Base-by-base conservation (phyloP, 768 basidiomycete species). In the Pholiota microspora region DNA sequence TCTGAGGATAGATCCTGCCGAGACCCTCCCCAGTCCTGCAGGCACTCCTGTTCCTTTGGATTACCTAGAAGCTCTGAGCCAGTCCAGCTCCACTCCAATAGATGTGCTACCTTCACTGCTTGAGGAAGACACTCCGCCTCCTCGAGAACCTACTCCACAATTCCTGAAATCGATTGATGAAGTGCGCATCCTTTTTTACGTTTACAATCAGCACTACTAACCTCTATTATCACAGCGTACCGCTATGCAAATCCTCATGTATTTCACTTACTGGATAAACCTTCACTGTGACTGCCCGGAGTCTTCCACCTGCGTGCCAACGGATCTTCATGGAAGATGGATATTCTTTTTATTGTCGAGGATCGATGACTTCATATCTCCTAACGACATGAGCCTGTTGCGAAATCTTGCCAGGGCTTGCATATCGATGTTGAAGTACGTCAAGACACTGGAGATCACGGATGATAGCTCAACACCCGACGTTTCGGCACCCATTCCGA, bases 251-350 rank as follows among this genome's bases (percentile, higher is more conserved):
- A 76, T 92, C 42, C 69, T 93, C 55, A 90, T 89, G 87, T 92
- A 91, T 67, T 92, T 92, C 67, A 77, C 83, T 15, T 81, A 91
- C 62, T 93, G 90, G 90, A 84, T 90, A 58, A 85, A 85, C 58
- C 54, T 78, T 12, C 77, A 87, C 56, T 66, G 89, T 6, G 76
- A 83, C 44, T 69, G 77, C 21, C 69, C 67, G 5, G 70, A 75
- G 53, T 61, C 72, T 27, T 64, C 62, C 18, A 58, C 65, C 46
- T 73, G 71, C 60, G 65, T 68, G 31, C 77, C 82, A 16, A 79
- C 79, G 10, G 78, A 80, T 59, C 70, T 74, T 31, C 88, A 92
- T 62, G 81, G 83, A 15, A 80, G 79, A 28, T 94, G 92, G 92
- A 84, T 94, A 38, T 89, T 93, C 67, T 77, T 78, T 15, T 76